Evolutionary conservation across 2,329 filamentous ascomycete species (phyloP).

Genomic region (Aspergillus spinulosporus): DNA sequence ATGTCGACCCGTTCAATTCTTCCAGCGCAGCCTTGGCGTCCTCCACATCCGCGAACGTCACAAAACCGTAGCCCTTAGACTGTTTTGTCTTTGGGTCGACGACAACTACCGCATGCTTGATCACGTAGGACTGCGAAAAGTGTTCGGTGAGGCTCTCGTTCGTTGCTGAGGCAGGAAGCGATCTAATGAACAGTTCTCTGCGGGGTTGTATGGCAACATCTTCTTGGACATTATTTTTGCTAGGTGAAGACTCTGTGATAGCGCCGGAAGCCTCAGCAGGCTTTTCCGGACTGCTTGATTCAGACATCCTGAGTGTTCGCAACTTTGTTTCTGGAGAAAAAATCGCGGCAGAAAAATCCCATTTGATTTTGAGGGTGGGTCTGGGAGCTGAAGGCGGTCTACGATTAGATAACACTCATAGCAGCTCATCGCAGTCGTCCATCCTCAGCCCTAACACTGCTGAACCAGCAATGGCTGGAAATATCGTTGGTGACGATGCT

Average conservation of each 20-base stretch:
- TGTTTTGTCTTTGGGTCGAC: constrained; percentile 80
- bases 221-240: constrained; percentile 24
- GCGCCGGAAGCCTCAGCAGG: constrained; percentile 30
- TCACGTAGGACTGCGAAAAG: constrained; percentile 90
- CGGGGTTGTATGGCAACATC: constrained; percentile 38
- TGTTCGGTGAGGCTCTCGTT: constrained; percentile 80
- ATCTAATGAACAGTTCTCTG: constrained; percentile 85
- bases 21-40: constrained; percentile 80
- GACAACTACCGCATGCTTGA: constrained; percentile 95
- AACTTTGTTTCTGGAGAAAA: constrained; percentile 25
- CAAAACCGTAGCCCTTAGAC: constrained; percentile 92
- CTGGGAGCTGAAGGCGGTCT: constrained; percentile 26
- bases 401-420: constrained; percentile 6
- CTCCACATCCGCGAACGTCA: constrained; percentile 91
- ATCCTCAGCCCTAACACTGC: neutral
- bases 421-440: neutral
- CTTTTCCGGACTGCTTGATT: constrained; percentile 34
- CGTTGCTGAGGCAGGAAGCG: constrained; percentile 74
- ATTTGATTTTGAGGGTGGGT: constrained; percentile 18
- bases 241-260: constrained; percentile 22
- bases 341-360: constrained; percentile 39
- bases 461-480: constrained; percentile 44
- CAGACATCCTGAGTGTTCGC: constrained; percentile 23
- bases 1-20: constrained; percentile 74
- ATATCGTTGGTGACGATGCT: constrained; percentile 50